Percentiles rank a stretch among this genome's conserved stretches.
Evolutionary conservation across 2,329 filamentous ascomycete species (phyloP).

Genomic region (Alternaria sp.): DNA sequence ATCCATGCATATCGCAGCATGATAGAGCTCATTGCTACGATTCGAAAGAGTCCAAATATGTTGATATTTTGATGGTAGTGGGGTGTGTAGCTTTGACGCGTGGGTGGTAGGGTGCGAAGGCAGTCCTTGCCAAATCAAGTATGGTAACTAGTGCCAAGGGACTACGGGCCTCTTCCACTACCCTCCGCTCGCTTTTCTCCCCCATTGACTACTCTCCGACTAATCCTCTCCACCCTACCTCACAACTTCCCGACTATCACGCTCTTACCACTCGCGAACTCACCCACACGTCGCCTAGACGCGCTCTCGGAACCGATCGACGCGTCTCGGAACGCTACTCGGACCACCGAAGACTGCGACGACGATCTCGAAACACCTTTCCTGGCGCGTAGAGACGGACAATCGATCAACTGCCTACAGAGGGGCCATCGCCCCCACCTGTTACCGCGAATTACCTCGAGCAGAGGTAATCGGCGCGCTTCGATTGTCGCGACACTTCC

Average conservation of each 20-base stretch:
- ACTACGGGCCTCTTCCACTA: slow-evolving; percentile 34
- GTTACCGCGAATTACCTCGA: neutral
- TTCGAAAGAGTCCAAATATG: slow-evolving; percentile 72
- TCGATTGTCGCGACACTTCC: slow-evolving; percentile 31
- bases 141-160: slow-evolving; percentile 28
- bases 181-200: slow-evolving; percentile 34
- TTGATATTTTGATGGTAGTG: slow-evolving; percentile 48
- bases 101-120: slow-evolving; percentile 35
- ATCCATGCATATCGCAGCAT: slow-evolving; percentile 16
- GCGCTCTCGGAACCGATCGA: slow-evolving; percentile 52
- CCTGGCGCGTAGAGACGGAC: slow-evolving; percentile 28
- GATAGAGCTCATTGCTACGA: slow-evolving; percentile 50
- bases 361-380: slow-evolving; percentile 35
- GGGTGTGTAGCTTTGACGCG: slow-evolving; percentile 37
- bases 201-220: slow-evolving; percentile 46
- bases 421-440: slow-evolving; percentile 16
- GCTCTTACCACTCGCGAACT: slow-evolving; percentile 36
- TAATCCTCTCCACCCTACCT: slow-evolving; percentile 37
- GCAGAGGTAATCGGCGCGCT: slow-evolving; percentile 15
- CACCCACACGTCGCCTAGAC: slow-evolving; percentile 41
- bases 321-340: slow-evolving; percentile 47
- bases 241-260: slow-evolving; percentile 37
- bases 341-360: slow-evolving; percentile 38
- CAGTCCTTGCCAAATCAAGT: slow-evolving; percentile 33
- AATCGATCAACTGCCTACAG: slow-evolving; percentile 9